These are phyloP conservation scores for Baorangia bicolor DNA, from an alignment of 768 basidiomycete genomes.

Conservation along the genomic window DNA sequence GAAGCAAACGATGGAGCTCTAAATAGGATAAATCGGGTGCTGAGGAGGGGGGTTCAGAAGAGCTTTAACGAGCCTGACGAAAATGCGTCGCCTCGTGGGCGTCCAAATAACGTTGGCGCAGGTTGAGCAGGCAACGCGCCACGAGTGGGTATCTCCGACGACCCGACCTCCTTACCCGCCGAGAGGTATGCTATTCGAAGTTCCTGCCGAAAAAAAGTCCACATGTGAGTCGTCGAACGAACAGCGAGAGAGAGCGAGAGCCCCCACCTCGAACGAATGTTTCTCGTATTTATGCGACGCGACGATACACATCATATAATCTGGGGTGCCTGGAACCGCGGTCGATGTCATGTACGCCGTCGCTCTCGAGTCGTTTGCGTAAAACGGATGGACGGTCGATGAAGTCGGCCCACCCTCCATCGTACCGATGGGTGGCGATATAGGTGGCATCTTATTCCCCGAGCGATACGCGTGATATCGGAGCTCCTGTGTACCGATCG, in stretches of 20 bases:
- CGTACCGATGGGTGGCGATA: background rate
- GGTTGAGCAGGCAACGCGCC: slow-evolving; percentile 23
- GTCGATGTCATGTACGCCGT: slow-evolving; percentile 23
- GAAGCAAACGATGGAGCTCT: background rate
- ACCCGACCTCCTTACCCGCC: slow-evolving; percentile 46
- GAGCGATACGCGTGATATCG: slow-evolving; percentile 40
- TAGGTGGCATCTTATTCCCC: slow-evolving; percentile 33
- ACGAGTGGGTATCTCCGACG: slow-evolving; percentile 34
- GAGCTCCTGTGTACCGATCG: slow-evolving; percentile 40
- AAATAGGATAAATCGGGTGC: background rate
- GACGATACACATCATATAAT: slow-evolving; percentile 38
- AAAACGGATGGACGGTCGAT: slow-evolving; percentile 15
- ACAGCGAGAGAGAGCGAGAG: too few species aligned
- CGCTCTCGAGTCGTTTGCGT: slow-evolving; percentile 22
- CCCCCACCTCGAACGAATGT: slow-evolving; percentile 50
- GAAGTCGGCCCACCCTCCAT: slow-evolving; percentile 2
- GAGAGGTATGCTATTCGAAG: slow-evolving; percentile 46
- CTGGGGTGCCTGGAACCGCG: slow-evolving; percentile 18
- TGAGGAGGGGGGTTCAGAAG: slow-evolving; percentile 5
- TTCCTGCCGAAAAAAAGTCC: slow-evolving; percentile 42
- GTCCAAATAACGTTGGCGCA: slow-evolving; percentile 26
- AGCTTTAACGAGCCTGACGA: slow-evolving; percentile 25
- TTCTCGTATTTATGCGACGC: slow-evolving; percentile 38
- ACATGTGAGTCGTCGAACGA: background rate
- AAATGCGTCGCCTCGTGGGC: slow-evolving; percentile 33